Conservation (phyloP, 192 early-diverging fungal species). For the Pilobolus umbonatus region DNA sequence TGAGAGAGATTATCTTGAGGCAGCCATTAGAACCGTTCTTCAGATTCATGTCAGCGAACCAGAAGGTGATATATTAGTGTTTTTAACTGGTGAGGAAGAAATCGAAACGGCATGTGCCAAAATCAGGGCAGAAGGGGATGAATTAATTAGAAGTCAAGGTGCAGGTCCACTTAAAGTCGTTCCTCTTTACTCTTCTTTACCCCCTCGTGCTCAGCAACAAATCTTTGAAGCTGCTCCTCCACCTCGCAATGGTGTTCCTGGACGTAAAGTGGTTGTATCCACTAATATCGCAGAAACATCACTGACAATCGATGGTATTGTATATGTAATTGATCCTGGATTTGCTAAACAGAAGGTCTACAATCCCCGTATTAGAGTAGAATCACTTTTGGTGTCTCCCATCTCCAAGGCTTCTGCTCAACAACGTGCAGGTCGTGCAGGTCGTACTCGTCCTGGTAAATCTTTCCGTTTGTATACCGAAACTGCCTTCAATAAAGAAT, state of each 20-base stretch:
- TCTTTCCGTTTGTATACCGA: slow-evolving; percentile 98
- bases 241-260: slow-evolving; percentile 75
- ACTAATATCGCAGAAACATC: slow-evolving; percentile 99
- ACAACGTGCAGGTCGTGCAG: slow-evolving; percentile 97
- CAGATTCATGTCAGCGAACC: slow-evolving; percentile 93
- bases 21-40: slow-evolving; percentile 90
- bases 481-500: slow-evolving; percentile 87
- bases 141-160: slow-evolving; percentile 53
- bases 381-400: slow-evolving; percentile 90
- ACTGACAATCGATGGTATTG: slow-evolving; percentile 97
- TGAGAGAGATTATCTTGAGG: slow-evolving; percentile 97
- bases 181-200: slow-evolving; percentile 90
- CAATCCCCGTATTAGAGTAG: slow-evolving; percentile 95
- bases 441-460: slow-evolving; percentile 96
- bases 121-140: slow-evolving; percentile 72
- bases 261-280: slow-evolving; percentile 95
- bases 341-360: slow-evolving; percentile 99
- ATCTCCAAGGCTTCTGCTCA: slow-evolving; percentile 94
- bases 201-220: slow-evolving; percentile 83
- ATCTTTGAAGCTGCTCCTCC: slow-evolving; percentile 92
- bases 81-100: slow-evolving; percentile 98
- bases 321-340: slow-evolving; percentile 97
- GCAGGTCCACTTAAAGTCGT: slow-evolving; percentile 81
- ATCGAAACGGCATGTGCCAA: slow-evolving; percentile 94
- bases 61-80: slow-evolving; percentile 94